Base-by-base conservation (phyloP, 2,329 filamentous ascomycete genomes). In the Penicillium glabrum region DNA sequence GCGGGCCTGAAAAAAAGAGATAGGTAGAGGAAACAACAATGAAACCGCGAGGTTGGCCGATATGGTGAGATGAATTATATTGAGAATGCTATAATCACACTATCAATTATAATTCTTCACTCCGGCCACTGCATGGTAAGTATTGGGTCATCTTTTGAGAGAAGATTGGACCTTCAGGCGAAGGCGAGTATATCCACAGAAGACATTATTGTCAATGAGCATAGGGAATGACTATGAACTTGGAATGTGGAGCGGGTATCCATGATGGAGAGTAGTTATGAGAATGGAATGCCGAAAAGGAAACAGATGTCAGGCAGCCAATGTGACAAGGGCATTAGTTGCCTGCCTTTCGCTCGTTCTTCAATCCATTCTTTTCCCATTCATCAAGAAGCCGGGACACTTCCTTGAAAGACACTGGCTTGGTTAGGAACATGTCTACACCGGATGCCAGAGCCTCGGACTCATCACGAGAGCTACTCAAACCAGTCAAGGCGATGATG, bases 361-460 rank as follows among this genome's bases (percentile, higher is more conserved):
- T 23, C 33, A 67, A 44, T 16, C 48, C 56, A 45, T 63, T 58
- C 41, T 39, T 60, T 49, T 70, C 67, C 72, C 72, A 74, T 43
- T 73, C 70, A 16, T 65, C 61, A 23, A 80, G 57, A 23, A 80
- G 57, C 11, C 73, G 64, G 5, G 74, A 72, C 3, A 80, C 75
- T 57, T 77, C 74, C 52, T 72, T 75, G 54, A 80, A 77, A 0
- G 73, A 75, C 5, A 80, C 76, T 0, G 79, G 79, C 55, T 81
- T 80, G 5, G 77, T 79, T 37, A 80, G 68, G 58, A 79, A 80
- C 24, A 79, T 62, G 58, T 80, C 76, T 41, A 80, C 74, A 5
- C 78, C 78, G 2, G 73, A 75, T 2, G 71, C 65, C 24, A 77
- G 67, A 1, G 77, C 77, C 58, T 79, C 76, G 0, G 70, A 72